Conservation (phyloP, 169 alveolate species). For the Eimeria acervulina region DNA sequence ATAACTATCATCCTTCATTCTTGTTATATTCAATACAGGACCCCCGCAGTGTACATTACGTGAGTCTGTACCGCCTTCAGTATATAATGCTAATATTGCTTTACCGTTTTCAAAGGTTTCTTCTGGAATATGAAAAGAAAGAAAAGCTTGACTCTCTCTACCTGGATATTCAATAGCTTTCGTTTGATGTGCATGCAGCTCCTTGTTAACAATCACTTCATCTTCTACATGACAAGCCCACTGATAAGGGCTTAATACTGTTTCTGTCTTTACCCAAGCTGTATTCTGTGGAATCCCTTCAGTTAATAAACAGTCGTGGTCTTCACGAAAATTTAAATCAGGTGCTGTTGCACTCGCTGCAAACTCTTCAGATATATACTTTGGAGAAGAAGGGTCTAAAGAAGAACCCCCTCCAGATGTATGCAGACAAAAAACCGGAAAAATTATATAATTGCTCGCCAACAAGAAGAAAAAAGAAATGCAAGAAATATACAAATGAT, state of each 20-base stretch:
- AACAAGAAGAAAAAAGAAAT: too few species aligned
- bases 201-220: neutral
- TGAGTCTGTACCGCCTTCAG: neutral
- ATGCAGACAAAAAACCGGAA: too few species aligned
- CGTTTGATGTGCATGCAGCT: conserved; percentile 10
- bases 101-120: neutral
- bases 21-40: neutral
- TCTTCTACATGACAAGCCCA: neutral
- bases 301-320: neutral
- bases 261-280: neutral
- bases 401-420: neutral
- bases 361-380: neutral
- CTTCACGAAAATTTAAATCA: neutral
- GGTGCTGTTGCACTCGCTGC: neutral
- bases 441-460: too few species aligned
- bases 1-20: neutral
- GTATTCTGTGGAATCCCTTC: neutral
- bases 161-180: neutral
- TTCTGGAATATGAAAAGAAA: neutral
- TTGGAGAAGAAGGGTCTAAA: neutral
- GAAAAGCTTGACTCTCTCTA: neutral
- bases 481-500: too few species aligned
- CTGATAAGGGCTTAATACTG: neutral
- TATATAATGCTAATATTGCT: neutral
- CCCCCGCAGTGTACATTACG: neutral